Conservation (phyloP, 75 land plant species). For the Cryptomeria japonica region DNA sequence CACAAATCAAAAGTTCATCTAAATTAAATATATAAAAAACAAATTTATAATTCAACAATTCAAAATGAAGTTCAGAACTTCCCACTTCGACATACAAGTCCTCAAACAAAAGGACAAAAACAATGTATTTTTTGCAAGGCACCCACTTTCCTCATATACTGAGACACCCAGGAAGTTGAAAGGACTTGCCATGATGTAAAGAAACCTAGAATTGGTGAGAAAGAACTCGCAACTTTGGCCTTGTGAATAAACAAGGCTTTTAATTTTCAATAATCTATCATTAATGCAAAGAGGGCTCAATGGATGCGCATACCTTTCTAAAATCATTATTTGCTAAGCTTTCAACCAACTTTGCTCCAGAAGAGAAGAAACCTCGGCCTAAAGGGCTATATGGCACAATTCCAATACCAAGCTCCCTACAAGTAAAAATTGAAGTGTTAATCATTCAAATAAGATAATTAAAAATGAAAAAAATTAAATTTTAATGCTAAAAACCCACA, state of each 20-base stretch:
- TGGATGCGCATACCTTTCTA: constrained; percentile 37
- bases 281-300: not conserved
- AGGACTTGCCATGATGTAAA: not conserved
- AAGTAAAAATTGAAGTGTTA: not conserved
- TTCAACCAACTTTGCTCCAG: constrained; percentile 33
- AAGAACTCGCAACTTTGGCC: not conserved
- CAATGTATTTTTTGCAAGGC: too few relatives aligned
- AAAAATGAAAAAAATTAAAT: not conserved
- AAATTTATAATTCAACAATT: too few relatives aligned
- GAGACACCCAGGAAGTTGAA: not conserved
- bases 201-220: not conserved
- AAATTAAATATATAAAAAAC: not conserved
- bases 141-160: too few relatives aligned
- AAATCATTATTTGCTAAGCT: constrained; percentile 33
- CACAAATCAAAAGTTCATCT: not conserved
- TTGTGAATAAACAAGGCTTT: not conserved
- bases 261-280: not conserved
- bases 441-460: not conserved
- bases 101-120: too few relatives aligned
- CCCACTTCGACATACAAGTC: too few relatives aligned
- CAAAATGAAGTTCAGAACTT: too few relatives aligned
- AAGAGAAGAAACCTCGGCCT: constrained; percentile 63
- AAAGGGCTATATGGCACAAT: constrained; percentile 70
- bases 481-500: not conserved
- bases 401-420: constrained; percentile 68